Evolutionary conservation across 768 basidiomycete genomes (phyloP), one percentile per base, ranked within the genome.

Genomic region (Piloderma croceum): DNA sequence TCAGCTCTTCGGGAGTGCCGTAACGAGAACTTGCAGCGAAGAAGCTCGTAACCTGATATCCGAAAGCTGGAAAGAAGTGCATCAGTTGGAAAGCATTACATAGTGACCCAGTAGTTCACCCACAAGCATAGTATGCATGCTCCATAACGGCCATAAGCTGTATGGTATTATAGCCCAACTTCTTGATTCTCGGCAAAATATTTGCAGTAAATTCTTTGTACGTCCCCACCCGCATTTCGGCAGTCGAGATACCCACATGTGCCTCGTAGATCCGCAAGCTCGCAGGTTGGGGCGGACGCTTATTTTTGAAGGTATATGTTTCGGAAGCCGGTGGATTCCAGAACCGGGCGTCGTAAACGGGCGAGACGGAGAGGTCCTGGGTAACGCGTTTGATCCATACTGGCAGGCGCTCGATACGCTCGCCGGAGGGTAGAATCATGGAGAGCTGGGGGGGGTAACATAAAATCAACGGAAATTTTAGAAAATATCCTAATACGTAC

Each of bases 131-230:
- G 61, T 97, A 97, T 3, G 93, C 88, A 57, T 97, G 92, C 59
- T 96, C 92, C 90, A 96, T 93, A 44, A 96, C 72, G 12, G 90
- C 96, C 96, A 99, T 99, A 51, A 98, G 74, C 64, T 99, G 96
- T 47, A 99, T 97, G 39, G 82, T 79, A 58, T 98, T 99, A 65
- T 99, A 99, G 7, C 92, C 96, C 19, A 98, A 73, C 42, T 79
- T 79, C 60, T 82, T 81, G 60, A 99, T 98, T 46, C 93, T 74
- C 33, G 87, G 88, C 15, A 99, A 72, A 34, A 87, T 64, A 56
- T 94, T 74, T 40, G 66, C 62, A 20, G 90, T 93, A 53, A 99
- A 99, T 63, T 98, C 96, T 58, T 85, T 90, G 74, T 97, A 99
- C 3, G 87, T 88, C 10, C 92, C 96, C 21, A 98, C 89, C 42